A percentile compares a stretch with the other conserved stretches of the same genome.
Conservation (phyloP, 345 rosid species). For the Dipteronia sinensis region DNA sequence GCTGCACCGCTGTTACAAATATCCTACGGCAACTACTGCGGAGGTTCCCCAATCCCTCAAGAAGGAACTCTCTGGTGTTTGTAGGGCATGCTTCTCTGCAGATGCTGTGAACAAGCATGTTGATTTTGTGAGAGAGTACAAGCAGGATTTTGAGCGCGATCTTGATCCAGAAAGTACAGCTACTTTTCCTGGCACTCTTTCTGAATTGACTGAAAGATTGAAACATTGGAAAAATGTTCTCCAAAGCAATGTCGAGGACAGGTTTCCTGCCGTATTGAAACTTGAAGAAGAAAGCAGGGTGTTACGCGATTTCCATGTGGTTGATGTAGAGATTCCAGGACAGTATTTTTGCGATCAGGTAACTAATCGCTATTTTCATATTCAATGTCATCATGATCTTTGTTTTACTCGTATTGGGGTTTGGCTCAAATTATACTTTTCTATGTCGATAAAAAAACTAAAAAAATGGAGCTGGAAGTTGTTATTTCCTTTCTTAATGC, state of each 20-base stretch:
- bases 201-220: slow-evolving; percentile 83
- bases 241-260: slow-evolving; percentile 97
- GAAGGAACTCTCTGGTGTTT: slow-evolving; percentile 98
- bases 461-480: background rate
- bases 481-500: background rate
- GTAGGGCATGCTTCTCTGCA: slow-evolving; percentile 98
- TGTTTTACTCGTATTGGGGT: background rate
- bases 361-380: background rate
- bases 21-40: slow-evolving; percentile 94
- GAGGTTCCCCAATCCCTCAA: slow-evolving; percentile 99
- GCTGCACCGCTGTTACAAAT: slow-evolving; percentile 98
- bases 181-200: slow-evolving; percentile 92
- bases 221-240: slow-evolving; percentile 98
- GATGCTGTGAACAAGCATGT: slow-evolving; percentile 97
- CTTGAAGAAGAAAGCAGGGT: slow-evolving; percentile 97
- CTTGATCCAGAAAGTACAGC: slow-evolving; percentile 94
- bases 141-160: slow-evolving; percentile 95
- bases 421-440: too few relatives aligned
- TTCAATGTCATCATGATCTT: background rate
- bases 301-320: slow-evolving; percentile 89
- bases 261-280: slow-evolving; percentile 93
- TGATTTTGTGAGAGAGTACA: slow-evolving; percentile 97
- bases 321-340: slow-evolving; percentile 99
- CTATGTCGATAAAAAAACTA: background rate
- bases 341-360: slow-evolving; percentile 99